Percentiles rank a stretch among this genome's conserved stretches.
These are phyloP conservation scores for Turnera subulata DNA, from an alignment of 345 rosid species.

Conservation along the genomic window DNA sequence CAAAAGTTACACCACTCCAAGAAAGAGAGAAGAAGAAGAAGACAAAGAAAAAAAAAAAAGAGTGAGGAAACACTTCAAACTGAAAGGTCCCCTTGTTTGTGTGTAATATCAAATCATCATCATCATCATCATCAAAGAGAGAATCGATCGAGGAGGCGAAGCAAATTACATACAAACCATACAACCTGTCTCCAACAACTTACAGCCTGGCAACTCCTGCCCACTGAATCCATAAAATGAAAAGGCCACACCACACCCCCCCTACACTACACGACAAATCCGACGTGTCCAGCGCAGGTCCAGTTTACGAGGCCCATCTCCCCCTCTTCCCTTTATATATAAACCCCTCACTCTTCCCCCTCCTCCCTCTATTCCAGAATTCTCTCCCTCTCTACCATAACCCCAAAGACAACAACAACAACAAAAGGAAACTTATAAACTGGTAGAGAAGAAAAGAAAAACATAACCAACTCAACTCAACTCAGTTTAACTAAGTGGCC, in stretches of 20 bases:
- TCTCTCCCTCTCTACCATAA: background rate
- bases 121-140: no score
- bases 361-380: no score
- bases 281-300: conserved; percentile 39
- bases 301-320: conserved; percentile 15
- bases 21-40: no score
- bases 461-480: no score
- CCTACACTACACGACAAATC: conserved; percentile 42
- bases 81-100: no score
- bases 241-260: no score
- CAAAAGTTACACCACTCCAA: no score
- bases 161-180: background rate
- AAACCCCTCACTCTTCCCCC: background rate
- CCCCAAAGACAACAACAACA: background rate
- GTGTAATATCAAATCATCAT: no score
- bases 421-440: background rate
- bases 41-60: no score
- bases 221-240: conserved; percentile 8
- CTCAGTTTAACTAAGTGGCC: background rate
- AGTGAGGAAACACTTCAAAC: no score
- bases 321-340: background rate
- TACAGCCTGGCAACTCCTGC: conserved; percentile 60
- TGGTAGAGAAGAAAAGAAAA: background rate
- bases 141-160: no score
- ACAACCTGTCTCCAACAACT: conserved; percentile 52